Base-by-base conservation (phyloP, 352 stramenopile species). In the Globisporangium barbulae region DNA sequence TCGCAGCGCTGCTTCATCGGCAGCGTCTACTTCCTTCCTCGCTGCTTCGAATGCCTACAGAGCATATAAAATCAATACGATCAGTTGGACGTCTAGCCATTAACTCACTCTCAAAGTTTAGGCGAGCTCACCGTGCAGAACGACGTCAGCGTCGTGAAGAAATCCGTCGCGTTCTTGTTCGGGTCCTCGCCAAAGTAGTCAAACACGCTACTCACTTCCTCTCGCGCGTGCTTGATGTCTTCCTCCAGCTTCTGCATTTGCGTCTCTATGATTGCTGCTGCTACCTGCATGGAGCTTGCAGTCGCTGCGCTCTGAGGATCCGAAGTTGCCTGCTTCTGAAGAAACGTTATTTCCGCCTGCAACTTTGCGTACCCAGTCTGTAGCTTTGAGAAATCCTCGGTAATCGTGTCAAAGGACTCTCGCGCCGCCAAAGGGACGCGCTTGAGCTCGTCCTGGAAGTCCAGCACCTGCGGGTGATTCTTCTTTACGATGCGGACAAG, bases 401-500 rank as follows among this genome's bases (percentile, higher is more conserved):
- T 68, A 10, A 94, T 76, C 5, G 67, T 75, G 25, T 93, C 84
- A 35, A 91, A 89, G 12, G 81, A 88, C 44, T 92, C 83, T 2
- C 86, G 88, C n/a, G 95, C 83, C 13, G 94, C 95, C 22, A 88
- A 67, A 28, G 79, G 75, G 15, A 98, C 89, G 53, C 78, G 87
- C 64, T 75, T 71, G 22, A 99, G 71, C 64, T 98, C 95, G 21
- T 87, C 71, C 42, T 96, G 78, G 63, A 98, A 98, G n/a, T 95
- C 83, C 0, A 99, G 70, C 12, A 98, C 77, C 41, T 87, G 77
- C 9, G 83, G 78, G 31, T 99, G 93, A 67, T 99, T 99, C 41
- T 93, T 94, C 70, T 98, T 97, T 7, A 99, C 85, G 4, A 99
- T 65, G 52, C 96, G 97, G 6, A 98, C 93, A 12, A 99, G 75